Percentiles rank a stretch among this genome's conserved stretches.
Evolutionary conservation across 371 early-diverging fungal genomes (phyloP).

Genomic region (Batrachochytrium dendrobatidis): DNA sequence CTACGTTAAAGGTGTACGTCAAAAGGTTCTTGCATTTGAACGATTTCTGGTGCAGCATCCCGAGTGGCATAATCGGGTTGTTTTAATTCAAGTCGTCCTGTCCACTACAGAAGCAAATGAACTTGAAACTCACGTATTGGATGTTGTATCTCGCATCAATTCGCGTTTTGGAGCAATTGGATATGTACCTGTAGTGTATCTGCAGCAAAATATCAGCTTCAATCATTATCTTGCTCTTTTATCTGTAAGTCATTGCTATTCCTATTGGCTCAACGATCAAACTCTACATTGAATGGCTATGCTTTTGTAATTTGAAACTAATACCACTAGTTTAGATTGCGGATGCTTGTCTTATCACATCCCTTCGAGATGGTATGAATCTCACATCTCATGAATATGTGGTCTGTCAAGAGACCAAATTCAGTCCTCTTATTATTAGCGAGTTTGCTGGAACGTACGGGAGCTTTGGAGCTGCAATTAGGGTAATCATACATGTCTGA

Average conservation of each 20-base stretch:
- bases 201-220: conserved; percentile 77
- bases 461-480: conserved; percentile 78
- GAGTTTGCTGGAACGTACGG: conserved; percentile 92
- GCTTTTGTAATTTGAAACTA: not conserved
- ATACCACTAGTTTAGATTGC: conserved; percentile 47
- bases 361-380: conserved; percentile 96
- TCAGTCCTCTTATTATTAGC: conserved; percentile 72
- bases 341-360: conserved; percentile 87
- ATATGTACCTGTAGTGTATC: conserved; percentile 58
- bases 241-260: conserved; percentile 41
- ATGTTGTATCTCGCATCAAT: conserved; percentile 62
- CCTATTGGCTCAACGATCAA: conserved; percentile 24
- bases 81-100: conserved; percentile 43
- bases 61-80: conserved; percentile 60
- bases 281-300: not conserved
- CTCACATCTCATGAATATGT: conserved; percentile 93
- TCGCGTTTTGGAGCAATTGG: conserved; percentile 59
- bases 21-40: conserved; percentile 84
- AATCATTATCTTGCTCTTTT: conserved; percentile 87
- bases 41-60: conserved; percentile 69
- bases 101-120: conserved; percentile 50
- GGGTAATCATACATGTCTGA: too few relatives aligned
- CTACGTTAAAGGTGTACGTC: conserved; percentile 88
- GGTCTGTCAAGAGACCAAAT: conserved; percentile 76
- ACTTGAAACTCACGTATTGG: conserved; percentile 49